Base-by-base conservation (phyloP, 306 rosid genomes). In the Lathyrus tuberosus region DNA sequence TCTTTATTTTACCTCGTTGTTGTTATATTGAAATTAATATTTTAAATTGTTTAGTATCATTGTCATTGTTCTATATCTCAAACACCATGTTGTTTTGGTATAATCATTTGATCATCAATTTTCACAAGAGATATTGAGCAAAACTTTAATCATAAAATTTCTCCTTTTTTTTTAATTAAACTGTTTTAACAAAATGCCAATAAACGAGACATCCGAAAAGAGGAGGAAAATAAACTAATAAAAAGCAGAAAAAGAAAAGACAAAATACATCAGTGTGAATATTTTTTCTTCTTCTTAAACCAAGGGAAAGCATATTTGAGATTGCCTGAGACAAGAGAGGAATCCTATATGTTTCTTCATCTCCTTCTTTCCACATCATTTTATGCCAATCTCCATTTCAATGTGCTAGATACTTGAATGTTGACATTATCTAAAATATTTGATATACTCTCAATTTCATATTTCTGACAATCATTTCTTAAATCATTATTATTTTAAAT, bases 231-330 rank as follows among this genome's bases (percentile, higher is more conserved):
- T 4, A 3, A 52, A 38, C 3, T 5, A 9, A 49, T 13, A 4
- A 49, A 64, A 18, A n/a, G 6, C 40, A 35, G 10, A 14, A 64
- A 59, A 56, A 22, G 14, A 56, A 69, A 57, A 42, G 69, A 56
- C 41, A 49, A 69, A 71, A 46, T 16, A 56, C 60, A 65, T 52
- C 68, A 76, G 5, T 10, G 42, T 38, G 57, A 44, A 52, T 52
- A 46, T 43, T 42, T 38, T 62, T 4, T 24, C 26, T 24, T 24
- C 26, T 24, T 24, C 72, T 53, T 67, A 30, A 67, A 67, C 56
- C 73, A 76, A 67, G 76, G 54, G 70, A 73, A 77, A 73, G 70
- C 79, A 73, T 73, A 77, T 73, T 73, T 70, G 52, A 61, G 64
- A 56, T 3, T 62, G 60, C 47, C 64, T 69, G n/a, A 76, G 54